These are phyloP conservation scores for Ceratobasidium sp. DNA, from an alignment of 1,284 basidiomycete genomes.

Conservation along the genomic window DNA sequence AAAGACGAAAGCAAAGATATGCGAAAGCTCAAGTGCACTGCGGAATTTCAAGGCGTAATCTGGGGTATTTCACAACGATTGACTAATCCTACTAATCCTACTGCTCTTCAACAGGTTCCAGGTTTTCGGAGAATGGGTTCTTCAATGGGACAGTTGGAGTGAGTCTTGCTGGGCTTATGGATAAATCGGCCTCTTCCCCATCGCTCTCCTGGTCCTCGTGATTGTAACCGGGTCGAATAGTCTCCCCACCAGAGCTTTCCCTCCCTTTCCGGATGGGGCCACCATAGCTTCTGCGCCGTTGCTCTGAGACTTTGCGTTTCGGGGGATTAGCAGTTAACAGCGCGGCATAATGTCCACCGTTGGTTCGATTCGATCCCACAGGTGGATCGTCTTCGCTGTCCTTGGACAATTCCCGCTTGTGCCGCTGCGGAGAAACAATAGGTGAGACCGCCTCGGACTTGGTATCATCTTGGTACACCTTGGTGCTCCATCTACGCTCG, in stretches of 20 bases:
- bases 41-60: neutral
- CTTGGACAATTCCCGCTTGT: conserved; percentile 1
- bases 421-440: conserved; percentile 1
- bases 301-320: conserved; percentile 18
- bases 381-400: conserved; percentile 21
- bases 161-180: neutral
- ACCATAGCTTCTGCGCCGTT: conserved; percentile 1
- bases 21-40: conserved; percentile 4
- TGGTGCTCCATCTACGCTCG: conserved; percentile 38
- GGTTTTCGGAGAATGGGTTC: neutral
- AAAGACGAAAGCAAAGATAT: conserved; percentile 19
- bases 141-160: neutral
- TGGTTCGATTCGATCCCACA: neutral
- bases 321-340: conserved; percentile 31
- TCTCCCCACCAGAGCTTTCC: conserved; percentile 38
- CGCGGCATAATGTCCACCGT: conserved; percentile 18
- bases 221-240: conserved; percentile 29
- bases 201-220: conserved; percentile 18
- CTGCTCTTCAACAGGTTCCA: conserved; percentile 34
- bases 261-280: conserved; percentile 5
- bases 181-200: conserved; percentile 10
- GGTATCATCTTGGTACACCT: conserved; percentile 31
- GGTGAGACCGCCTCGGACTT: conserved; percentile 27
- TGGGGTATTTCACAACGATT: neutral
- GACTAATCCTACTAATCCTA: neutral